Base-by-base conservation (phyloP, 805 yeast genomes). In the Candida khao-thaluensis region DNA sequence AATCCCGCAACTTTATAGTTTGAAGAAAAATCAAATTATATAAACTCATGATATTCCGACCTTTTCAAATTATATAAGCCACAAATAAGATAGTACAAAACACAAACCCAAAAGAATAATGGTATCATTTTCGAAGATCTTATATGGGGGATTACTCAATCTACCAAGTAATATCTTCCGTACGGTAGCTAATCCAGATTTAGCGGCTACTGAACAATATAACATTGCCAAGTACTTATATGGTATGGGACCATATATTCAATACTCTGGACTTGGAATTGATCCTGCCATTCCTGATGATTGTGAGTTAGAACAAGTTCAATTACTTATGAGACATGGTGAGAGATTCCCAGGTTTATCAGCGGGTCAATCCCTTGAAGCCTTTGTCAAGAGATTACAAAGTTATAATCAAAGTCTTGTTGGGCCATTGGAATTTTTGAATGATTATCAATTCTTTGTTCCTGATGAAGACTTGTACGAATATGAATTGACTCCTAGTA, bases 241-340 rank as follows among this genome's bases (percentile, higher is more conserved):
- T n/a, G 79, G 80, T 14, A 51, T 71, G 15, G 83, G 76, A 1
- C 85, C 86, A 5, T 79, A 74, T 48, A 60, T 73, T 24, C 69
- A 71, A 37, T 67, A 65, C 35, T 58, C 62, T 3, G 83, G 83
- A 1, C 74, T 57, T 49, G 85, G 84, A 2, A 69, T 80, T 27
- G 60, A 73, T 11, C 55, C 69, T 15, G 75, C 63, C 7, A 47
- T 66, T 1, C 82, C 84, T n/a, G 64, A 57, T 7, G 65, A 64
- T 31, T 81, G 85, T 57, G 51, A 59, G 5, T 65, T 81, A 40
- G 77, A 76, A 49, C 91, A 84, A 57, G 86, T 83, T 7, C 88
- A 82, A 48, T 60, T 84, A 16, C 61, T 83, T 37, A 79, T 81
- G 49, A 74, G 95, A 53, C 95, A 87, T 53, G 95, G 91, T 15